Conservation (phyloP, 2,329 filamentous ascomycete species). For the Aspergillus spinulosporus region DNA sequence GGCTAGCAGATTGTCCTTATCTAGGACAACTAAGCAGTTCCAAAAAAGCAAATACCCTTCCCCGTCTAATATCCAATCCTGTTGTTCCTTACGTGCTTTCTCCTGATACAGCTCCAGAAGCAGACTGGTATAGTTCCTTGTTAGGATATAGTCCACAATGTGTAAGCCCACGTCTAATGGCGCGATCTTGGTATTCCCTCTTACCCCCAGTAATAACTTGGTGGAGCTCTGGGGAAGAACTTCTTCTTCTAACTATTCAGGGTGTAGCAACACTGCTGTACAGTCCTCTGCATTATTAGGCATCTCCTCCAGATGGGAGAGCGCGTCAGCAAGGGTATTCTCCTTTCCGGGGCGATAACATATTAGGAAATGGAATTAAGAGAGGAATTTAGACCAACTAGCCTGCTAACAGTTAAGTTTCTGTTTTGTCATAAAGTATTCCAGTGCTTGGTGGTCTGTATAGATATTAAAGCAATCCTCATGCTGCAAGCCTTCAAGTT, state of each 20-base stretch:
- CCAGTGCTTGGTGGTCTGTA: constrained; percentile 30
- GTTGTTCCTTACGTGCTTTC: background rate
- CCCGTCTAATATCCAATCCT: background rate
- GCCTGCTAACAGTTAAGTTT: constrained; percentile 17
- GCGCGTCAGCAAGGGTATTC: background rate
- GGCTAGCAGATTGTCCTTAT: background rate
- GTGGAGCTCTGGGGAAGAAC: background rate
- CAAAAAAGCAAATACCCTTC: background rate
- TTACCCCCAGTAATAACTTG: too few species aligned
- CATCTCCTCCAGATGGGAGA: background rate
- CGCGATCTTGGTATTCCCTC: background rate
- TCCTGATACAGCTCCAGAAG: background rate
- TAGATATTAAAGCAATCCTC: constrained; percentile 21
- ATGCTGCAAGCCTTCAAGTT: constrained; percentile 19
- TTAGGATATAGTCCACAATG: background rate
- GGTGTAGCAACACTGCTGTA: background rate
- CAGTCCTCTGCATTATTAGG: background rate
- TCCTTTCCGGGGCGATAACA: constrained; percentile 17
- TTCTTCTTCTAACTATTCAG: background rate
- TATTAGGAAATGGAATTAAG: constrained; percentile 19
- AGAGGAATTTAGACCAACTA: constrained; percentile 13
- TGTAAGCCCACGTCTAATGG: background rate
- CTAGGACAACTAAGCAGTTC: background rate
- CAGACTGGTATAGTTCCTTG: background rate
- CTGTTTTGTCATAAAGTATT: constrained; percentile 30